A percentile compares a stretch with the other conserved stretches of the same genome.
phyloP scores from a whole-genome alignment of 441 rosid species.

The Pelargonium myrrhifolium region DNA sequence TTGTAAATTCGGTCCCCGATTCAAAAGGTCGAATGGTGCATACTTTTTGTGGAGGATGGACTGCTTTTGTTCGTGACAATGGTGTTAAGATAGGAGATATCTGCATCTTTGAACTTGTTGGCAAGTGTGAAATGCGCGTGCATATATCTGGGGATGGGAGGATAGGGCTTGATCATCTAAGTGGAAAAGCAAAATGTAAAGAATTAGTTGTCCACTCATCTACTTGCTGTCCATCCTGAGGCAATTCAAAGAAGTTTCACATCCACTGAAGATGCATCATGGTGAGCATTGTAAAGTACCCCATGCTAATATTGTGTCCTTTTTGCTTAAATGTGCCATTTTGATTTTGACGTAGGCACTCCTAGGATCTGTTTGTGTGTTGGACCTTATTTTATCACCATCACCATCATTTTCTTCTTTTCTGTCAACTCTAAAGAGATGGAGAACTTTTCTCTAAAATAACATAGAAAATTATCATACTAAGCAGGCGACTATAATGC shows the following conservation, averaged over 20 bases:
- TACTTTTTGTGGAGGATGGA: conserved; percentile 65
- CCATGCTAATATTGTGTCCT: no score
- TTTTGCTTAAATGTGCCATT: no score
- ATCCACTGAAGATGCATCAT: neutral
- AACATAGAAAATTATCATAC: no score
- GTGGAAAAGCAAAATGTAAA: conserved; percentile 19
- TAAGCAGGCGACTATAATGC: no score
- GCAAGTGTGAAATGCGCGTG: conserved; percentile 43
- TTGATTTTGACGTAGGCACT: no score
- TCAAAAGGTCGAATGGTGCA: conserved; percentile 45
- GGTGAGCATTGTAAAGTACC: conserved; percentile 18
- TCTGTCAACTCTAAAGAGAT: no score
- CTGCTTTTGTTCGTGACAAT: conserved; percentile 58
- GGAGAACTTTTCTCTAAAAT: no score
- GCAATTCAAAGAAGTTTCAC: conserved; percentile 4
- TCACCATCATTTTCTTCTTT: no score
- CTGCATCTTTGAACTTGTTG: conserved; percentile 58
- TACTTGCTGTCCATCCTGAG: conserved; percentile 15
- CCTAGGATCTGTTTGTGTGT: no score
- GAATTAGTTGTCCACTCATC: conserved; percentile 11
- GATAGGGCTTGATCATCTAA: conserved; percentile 19
- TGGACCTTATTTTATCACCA: no score
- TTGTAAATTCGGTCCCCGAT: conserved; percentile 56
- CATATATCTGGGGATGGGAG: conserved; percentile 41
- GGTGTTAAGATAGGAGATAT: conserved; percentile 44